Base-by-base conservation (phyloP, 805 yeast genomes). In the Lipomyces starkeyi region DNA sequence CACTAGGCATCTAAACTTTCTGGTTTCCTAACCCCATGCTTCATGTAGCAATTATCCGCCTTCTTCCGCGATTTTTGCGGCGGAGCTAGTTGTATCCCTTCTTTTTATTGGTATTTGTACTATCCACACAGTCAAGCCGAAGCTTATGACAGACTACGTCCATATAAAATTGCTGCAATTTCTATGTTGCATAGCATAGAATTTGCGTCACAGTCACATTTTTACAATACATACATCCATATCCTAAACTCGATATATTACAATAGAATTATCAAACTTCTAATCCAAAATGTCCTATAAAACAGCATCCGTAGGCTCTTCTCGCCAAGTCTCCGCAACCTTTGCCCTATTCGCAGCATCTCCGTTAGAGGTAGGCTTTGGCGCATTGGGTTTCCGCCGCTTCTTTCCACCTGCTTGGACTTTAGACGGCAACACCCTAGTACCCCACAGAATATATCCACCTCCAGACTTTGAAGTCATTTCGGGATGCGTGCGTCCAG, bases 381-480 rank as follows among this genome's bases (percentile, higher is more conserved):
- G 22, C 49, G 9, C 9, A n/a, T 43, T 43, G n/a, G 20, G 49
- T n/a, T 61, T 64, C 54, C 52, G 32, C 43, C 69, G 56, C 60
- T 56, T 63, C 54, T 55, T 60, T 14, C 70, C 70, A 8, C 72
- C 68, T 2, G 72, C 72, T 9, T 62, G 63, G 25, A 63, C 71
- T 20, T 59, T 63, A 8, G 83, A 79, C 1, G 97, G 97, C 63
- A 87, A 80, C 0, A 95, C 98, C 60, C 91, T 83, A 17, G 91
- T 85, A 2, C 94, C 97, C 81, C 87, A 85, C 72, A 93, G 80
- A 2, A 95, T 77, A 77, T 87, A 94, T 0, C 99, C 99, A 43
- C 98, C 98, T 66, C 90, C 93, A 6, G 97, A 93, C 74, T 91
- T 85, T 84, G 89, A 88, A 0, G 98, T 91, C 99, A 95, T 95